Evolutionary conservation across 352 stramenopile species (phyloP), one percentile per base, ranked within the genome.

Genomic region (Globisporangium nunn): DNA sequence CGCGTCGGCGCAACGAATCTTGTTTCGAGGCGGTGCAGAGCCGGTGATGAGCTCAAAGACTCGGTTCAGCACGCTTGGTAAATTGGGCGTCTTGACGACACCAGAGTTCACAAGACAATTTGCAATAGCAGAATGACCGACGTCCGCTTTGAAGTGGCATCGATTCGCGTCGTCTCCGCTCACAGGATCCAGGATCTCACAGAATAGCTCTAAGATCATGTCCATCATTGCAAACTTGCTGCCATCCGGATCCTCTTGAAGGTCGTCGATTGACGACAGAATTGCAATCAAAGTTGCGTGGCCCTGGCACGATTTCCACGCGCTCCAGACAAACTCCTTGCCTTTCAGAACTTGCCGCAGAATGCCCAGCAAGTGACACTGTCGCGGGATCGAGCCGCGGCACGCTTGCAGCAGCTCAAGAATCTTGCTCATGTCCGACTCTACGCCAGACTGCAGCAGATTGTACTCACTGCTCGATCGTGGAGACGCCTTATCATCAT

Each of bases 11-110:
- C 86, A 85, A 1, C 65, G 64, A 48, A 91, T 85, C 50, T 81
- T 81, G 59, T 67, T 77, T 18, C 71, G 53, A n/a, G 66, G 59
- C 40, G 62, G 41, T 6, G 47, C 30, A 15, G 61, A 56, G 7
- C 76, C 77, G 6, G 70, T 80, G 28, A 87, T 86, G 18, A 92
- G 46, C 35, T 82, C 68, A 31, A 86, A 85, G 10, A 90, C 46
- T 23, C 74, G 70, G 55, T 76, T 73, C 30, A 92, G 35, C 29
- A 85, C 53, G 4, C 47, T 58, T 44, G 64, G 44, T 41, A 75
- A 60, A 30, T 70, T 62, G 1, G 68, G 35, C 0, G 72, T 80
- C 30, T 64, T 41, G 35, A 90, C 64, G 23, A 79, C 68, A 11
- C 75, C 70, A 2, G 72, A 88, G 29, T 67, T 85, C 5, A 68